Conservation (phyloP, 2,329 filamentous ascomycete genomes). For the Sclerotinia trifoliorum region DNA sequence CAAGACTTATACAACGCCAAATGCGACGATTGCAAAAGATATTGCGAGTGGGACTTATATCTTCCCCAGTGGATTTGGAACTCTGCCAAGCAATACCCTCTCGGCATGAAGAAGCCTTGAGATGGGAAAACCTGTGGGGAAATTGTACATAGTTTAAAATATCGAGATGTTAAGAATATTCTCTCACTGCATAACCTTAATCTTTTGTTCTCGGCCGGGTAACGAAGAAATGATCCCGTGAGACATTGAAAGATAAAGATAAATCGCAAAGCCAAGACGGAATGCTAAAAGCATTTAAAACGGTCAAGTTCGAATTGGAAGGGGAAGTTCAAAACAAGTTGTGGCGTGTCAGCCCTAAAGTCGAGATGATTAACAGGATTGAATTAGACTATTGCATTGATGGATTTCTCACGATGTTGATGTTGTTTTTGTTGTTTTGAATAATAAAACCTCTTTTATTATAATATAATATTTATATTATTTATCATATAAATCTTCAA, state of each 20-base stretch:
- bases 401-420: not conserved
- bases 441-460: no score
- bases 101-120: not conserved
- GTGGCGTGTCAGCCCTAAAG: not conserved
- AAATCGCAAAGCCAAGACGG: no score
- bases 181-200: no score
- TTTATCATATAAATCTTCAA: no score
- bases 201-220: no score
- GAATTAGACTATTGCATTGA: not conserved
- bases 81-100: slow-evolving; percentile 15
- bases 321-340: not conserved
- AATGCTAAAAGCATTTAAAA: no score
- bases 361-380: not conserved
- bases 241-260: no score
- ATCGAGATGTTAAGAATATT: no score
- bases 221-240: no score
- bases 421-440: no score
- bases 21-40: slow-evolving; percentile 5
- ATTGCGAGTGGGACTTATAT: slow-evolving; percentile 10
- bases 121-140: not conserved
- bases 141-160: not conserved
- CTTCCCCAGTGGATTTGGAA: slow-evolving; percentile 15
- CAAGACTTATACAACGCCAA: not conserved
- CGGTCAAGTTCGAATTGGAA: no score
- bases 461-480: no score